Base-by-base conservation (phyloP, 1,139 yeast species). In the Magnusiomyces paraingens region DNA sequence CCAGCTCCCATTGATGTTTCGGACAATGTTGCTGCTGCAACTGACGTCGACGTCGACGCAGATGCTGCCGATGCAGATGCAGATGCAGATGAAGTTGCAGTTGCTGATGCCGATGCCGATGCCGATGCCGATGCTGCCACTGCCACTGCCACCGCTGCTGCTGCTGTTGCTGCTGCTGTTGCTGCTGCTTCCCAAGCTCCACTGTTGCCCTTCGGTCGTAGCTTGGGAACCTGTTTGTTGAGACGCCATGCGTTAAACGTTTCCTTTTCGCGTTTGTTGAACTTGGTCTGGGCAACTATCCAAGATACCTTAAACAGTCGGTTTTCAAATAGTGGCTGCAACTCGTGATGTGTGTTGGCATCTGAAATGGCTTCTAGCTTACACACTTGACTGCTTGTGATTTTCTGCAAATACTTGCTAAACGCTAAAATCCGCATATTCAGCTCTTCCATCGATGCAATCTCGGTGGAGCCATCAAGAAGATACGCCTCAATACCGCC, bases 201-300 rank as follows among this genome's bases (percentile, higher is more conserved):
- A 14, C n/a, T 14, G n/a, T 5, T 36, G 4, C 12, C 12, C 17
- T 36, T 3, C 17, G 32, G 32, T 21, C 15, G 17, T 15, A 35
- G 20, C 15, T 32, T 36, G 22, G 49, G 49, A 2, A 36, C 41
- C 6, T 6, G 14, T 17, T 21, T 17, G 2, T 32, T 8, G 11
- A 14, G 14, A 10, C 38, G 36, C 50, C 50, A 47, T 8, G 22
- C 32, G 12, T 11, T 11, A 18, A 47, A 47, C 18, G 18, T 14
- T 4, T 20, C 50, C 22, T 39, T 38, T 26, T 47, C 50, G 11
- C 50, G 44, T 21, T 32, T 29, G 36, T 47, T 47, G 20, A 47
- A 47, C 14, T 17, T 38, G 44, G 35, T 26, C 20, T 47, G 50
- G 18, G 50, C 50, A 20, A 36, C 15, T 3, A 47, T 38, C 40